Conservation (phyloP, 1,139 yeast species). For the Hemisphaericaspora lyxosophila region DNA sequence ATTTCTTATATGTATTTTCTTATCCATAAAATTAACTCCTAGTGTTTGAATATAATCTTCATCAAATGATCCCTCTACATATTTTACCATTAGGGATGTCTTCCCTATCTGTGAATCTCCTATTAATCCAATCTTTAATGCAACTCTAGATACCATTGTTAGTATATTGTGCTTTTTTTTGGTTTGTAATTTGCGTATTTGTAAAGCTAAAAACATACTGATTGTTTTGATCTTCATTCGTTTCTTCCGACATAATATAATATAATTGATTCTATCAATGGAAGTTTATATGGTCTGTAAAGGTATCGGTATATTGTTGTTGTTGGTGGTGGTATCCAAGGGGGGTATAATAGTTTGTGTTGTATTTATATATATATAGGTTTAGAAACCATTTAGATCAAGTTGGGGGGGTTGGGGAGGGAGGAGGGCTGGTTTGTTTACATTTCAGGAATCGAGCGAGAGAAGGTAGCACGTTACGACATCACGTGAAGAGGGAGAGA, state of each 20-base stretch:
- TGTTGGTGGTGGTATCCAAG: neutral
- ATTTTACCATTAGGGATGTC: conserved; percentile 94
- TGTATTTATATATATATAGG: too few species aligned
- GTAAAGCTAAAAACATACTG: too few species aligned
- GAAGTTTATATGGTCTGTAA: neutral
- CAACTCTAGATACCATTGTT: conserved; percentile 46
- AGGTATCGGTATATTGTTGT: neutral
- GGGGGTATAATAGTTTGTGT: neutral
- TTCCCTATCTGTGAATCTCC: conserved; percentile 99
- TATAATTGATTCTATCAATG: neutral
- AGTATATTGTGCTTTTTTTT: too few species aligned
- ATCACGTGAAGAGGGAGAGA: neutral
- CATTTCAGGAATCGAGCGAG: conserved; percentile 4
- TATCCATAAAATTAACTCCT: conserved; percentile 95
- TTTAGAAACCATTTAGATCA: neutral
- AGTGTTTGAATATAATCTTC: conserved; percentile 90
- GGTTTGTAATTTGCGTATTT: too few species aligned
- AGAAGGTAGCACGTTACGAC: neutral
- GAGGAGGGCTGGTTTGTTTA: conserved; percentile 10
- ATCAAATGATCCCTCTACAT: conserved; percentile 91
- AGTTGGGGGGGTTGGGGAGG: too few species aligned
- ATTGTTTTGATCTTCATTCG: conserved; percentile 26
- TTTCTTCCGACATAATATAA: conserved; percentile 9
- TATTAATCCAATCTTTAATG: conserved; percentile 86
- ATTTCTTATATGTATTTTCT: conserved; percentile 79